Base-by-base conservation (phyloP, 805 yeast species). In the Kazachstania africana region DNA sequence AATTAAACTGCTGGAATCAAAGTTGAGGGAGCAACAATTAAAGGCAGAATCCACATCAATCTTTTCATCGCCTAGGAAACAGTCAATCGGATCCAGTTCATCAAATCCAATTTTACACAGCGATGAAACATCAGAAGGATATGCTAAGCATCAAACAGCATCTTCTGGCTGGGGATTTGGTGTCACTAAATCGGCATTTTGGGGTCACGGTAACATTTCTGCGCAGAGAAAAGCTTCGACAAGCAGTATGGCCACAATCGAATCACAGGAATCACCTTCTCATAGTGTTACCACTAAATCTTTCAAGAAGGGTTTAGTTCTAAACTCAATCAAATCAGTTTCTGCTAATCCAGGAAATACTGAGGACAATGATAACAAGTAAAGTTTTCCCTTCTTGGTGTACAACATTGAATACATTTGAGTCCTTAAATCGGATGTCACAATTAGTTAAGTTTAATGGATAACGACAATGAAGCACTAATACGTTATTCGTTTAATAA, bases 221-320 rank as follows among this genome's bases (percentile, higher is more conserved):
- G n/a, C n/a, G n/a, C n/a, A n/a, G n/a, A 34, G 24, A 14, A 41
- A 43, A 18, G 35, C 38, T 8, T 44, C 52, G 6, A 21, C 43
- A 4, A 28, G 37, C 8, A 39, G 40, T 12, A 36, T 40, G 16
- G 37, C 34, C 2, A 31, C 47, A 3, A 35, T 30, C 2, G 33
- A 32, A 8, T 40, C 44, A 4, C 40, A 37, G 16, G 47, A 41
- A 4, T 20, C 38, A 17, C 29, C 23, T 6, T 29, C 21, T 10
- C 19, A 5, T 12, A 26, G 17, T 16, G 20, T 21, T 27, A 19
- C 29, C 3, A 23, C 40, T 18, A 31, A 36, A 8, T 31, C 38
- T 4, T 26, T 44, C 12, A 44, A 43, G 32, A 42, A 36, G 26
- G 54, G 54, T 8, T 27, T 48, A 10, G 42, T 47, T 10, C 28